These are phyloP conservation scores for Claviceps humidiphila DNA, from an alignment of 2,329 filamentous ascomycete genomes.

Conservation along the genomic window DNA sequence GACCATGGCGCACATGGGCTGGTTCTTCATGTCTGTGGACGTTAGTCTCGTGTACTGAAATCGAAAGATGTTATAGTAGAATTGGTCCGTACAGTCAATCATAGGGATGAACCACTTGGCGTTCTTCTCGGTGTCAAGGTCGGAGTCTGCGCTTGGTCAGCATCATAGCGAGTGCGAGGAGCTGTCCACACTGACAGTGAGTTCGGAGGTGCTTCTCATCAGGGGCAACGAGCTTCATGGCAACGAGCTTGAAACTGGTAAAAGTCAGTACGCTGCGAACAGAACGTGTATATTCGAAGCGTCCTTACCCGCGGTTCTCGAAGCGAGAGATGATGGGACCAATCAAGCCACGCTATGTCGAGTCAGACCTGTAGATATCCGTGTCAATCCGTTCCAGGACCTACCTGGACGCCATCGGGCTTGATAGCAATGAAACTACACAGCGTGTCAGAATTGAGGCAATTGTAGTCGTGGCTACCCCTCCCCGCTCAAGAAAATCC, in stretches of 20 bases:
- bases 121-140: constrained; percentile 49
- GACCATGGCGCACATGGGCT: constrained; percentile 94
- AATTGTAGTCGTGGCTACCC: background rate
- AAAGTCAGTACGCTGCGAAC: constrained; percentile 1
- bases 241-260: constrained; percentile 73
- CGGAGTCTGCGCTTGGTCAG: constrained; percentile 46
- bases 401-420: constrained; percentile 97
- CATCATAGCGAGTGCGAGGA: constrained; percentile 4
- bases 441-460: constrained; percentile 12
- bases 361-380: background rate
- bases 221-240: constrained; percentile 88
- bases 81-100: constrained; percentile 61
- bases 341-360: constrained; percentile 74
- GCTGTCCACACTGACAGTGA: constrained; percentile 52
- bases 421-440: constrained; percentile 98
- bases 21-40: constrained; percentile 2
- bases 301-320: constrained; percentile 75
- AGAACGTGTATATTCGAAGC: background rate
- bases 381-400: constrained; percentile 10
- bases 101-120: constrained; percentile 98
- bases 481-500: background rate
- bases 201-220: constrained; percentile 92
- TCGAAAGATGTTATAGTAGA: background rate
- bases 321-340: constrained; percentile 97
- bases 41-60: background rate